Base-by-base conservation (phyloP, 176 grass and related monocot genomes). In the Pontederia crassipes region DNA sequence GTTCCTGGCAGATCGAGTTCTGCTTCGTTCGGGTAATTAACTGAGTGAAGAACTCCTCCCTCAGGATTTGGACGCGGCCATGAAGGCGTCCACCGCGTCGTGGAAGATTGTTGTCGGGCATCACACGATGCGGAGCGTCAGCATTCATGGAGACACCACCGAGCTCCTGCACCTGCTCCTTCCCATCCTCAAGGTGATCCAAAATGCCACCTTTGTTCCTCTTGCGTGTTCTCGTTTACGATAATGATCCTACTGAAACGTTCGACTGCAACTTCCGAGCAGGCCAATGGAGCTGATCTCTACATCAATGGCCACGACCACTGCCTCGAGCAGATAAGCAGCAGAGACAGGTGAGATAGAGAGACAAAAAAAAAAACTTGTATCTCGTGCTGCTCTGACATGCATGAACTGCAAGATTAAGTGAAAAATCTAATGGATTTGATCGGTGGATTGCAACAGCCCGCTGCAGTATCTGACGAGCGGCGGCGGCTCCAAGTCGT, bases 401-500 rank as follows among this genome's bases (percentile, higher is more conserved):
- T 71, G 7, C 45, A 15, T 2, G 17, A 5, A 8, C 27, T 27
- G 50, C 54, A 53, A 9, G 15, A 9, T 24, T 24, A 1, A 26
- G 28, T 8, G 20, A 24, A 24, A 24, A 10, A 53, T 16, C 59
- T 58, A 17, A n/a, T 12, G 6, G n/a, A 24, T 28, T 54, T 26
- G 24, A 60, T 13, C n/a, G 52, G 10, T 17, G 14, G 9, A 24
- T 24, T 14, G 32, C 32, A 28, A 55, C 67, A 90, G 86, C 20
- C 58, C 78, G 0, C 60, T 90, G 32, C 65, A 96, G 55, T 78
- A 80, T 16, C 45, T 96, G 26, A 96, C 91, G 0, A 96, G 86
- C n/a, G 90, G 90, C 49, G 90, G 86, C 2, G 90, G 90, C 1
- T 95, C 90, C 0, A 95, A 74, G 80, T 82, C 91, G 10, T 96